phyloP scores from a whole-genome alignment of 2,329 filamentous ascomycete genomes.

The Fusarium staphyleae region DNA sequence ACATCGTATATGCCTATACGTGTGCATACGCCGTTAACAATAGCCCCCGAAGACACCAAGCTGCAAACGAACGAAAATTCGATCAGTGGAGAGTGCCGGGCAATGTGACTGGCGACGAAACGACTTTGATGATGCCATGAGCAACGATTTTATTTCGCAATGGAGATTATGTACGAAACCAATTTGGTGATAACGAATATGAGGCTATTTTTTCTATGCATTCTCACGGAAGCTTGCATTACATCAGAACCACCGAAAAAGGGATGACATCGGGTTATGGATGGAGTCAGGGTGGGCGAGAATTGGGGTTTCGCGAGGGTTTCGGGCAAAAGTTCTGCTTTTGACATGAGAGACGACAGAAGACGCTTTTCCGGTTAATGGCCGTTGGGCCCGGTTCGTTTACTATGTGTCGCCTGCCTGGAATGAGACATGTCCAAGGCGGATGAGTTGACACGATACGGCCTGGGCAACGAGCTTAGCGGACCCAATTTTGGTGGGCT shows the following conservation, averaged over 20 bases:
- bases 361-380: conserved; percentile 27
- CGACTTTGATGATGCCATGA: conserved; percentile 41
- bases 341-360: conserved; percentile 26
- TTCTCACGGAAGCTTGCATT: conserved; percentile 24
- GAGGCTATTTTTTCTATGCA: conserved; percentile 23
- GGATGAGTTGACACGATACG: conserved; percentile 22
- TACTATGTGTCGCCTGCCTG: conserved; percentile 29
- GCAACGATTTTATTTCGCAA: conserved; percentile 34
- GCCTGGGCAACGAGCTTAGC: conserved; percentile 25
- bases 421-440: conserved; percentile 38
- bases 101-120: conserved; percentile 37
- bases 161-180: conserved; percentile 27
- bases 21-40: conserved; percentile 36
- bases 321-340: conserved; percentile 37
- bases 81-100: conserved; percentile 31
- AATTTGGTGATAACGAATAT: conserved; percentile 21
- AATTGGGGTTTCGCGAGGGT: conserved; percentile 16
- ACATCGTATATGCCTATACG: conserved; percentile 47
- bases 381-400: conserved; percentile 25
- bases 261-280: conserved; percentile 15
- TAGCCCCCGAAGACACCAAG: conserved; percentile 31
- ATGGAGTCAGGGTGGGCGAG: conserved; percentile 19
- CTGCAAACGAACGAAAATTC: conserved; percentile 36
- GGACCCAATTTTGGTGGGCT: conserved; percentile 34
- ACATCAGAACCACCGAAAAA: conserved; percentile 30